These are phyloP conservation scores for Solanum ahanhuiri DNA, from an alignment of 257 asterid genomes.

Conservation along the genomic window DNA sequence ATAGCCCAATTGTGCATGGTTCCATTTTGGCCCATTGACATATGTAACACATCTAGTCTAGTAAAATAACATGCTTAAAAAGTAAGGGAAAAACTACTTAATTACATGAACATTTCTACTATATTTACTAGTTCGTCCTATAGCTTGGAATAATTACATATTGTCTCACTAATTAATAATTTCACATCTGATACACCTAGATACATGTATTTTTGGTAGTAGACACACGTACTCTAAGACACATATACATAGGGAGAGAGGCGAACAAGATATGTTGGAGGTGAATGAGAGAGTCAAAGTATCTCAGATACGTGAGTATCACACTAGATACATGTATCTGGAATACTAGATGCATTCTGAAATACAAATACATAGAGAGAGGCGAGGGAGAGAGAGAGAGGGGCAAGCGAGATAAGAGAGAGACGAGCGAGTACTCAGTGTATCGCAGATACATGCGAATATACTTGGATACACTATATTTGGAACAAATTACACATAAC, in stretches of 20 bases:
- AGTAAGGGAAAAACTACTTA: not conserved
- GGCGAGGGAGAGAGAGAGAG: too few relatives aligned
- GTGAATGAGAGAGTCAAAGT: not conserved
- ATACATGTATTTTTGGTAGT: rapidly evolving
- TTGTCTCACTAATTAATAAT: not conserved
- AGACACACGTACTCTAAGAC: too few relatives aligned
- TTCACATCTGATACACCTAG: too few relatives aligned
- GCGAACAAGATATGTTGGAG: not conserved
- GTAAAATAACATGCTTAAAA: not conserved
- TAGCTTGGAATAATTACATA: too few relatives aligned
- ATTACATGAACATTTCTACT: not conserved
- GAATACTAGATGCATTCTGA: too few relatives aligned
- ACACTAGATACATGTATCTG: not conserved
- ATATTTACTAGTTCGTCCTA: not conserved
- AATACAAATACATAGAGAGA: too few relatives aligned
- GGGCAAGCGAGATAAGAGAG: not conserved
- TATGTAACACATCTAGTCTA: not conserved
- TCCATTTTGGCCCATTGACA: not conserved
- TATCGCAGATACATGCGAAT: not conserved
- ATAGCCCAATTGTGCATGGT: not conserved
- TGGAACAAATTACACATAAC: not conserved
- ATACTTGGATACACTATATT: too few relatives aligned
- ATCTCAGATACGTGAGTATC: not conserved
- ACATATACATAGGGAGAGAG: not conserved
- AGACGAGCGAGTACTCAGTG: not conserved